These are phyloP conservation scores for Talinum fruticosum DNA, from an alignment of 148 eudicot genomes.

Conservation along the genomic window DNA sequence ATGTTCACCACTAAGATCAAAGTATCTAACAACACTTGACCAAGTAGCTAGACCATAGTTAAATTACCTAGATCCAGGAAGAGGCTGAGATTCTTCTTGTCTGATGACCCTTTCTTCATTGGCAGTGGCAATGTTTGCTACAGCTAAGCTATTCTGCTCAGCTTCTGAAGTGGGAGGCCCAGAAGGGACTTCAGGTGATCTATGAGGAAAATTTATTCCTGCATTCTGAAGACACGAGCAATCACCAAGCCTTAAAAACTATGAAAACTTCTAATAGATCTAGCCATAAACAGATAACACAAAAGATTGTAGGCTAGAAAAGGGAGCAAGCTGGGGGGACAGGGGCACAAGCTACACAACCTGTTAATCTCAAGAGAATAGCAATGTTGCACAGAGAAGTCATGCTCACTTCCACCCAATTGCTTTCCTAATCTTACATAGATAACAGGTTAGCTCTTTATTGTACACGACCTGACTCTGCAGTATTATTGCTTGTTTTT, in stretches of 20 bases:
- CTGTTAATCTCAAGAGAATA: no score
- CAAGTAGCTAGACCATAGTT: no score
- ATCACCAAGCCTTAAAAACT: slow-evolving; percentile 3
- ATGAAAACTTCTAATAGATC: background rate
- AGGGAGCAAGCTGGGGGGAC: no score
- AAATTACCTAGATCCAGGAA: slow-evolving; percentile 80
- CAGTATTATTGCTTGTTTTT: no score
- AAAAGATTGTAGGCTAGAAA: background rate
- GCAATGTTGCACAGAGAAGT: no score
- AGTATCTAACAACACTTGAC: no score
- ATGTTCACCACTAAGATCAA: background rate
- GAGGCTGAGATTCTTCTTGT: slow-evolving; percentile 43
- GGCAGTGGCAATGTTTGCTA: slow-evolving; percentile 39
- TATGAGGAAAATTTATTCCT: slow-evolving; percentile 80
- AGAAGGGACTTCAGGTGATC: slow-evolving; percentile 37
- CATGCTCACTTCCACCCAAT: no score
- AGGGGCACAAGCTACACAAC: no score
- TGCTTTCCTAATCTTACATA: no score
- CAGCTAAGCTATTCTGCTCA: slow-evolving; percentile 35
- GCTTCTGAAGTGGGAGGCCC: slow-evolving; percentile 35
- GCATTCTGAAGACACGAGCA: slow-evolving; percentile 55
- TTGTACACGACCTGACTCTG: no score
- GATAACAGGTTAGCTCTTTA: no score
- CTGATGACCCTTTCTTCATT: slow-evolving; percentile 39
- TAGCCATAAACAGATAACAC: background rate